Evolutionary conservation across 495 filamentous ascomycete species (phyloP).

Genomic region (Annulohypoxylon nitens): DNA sequence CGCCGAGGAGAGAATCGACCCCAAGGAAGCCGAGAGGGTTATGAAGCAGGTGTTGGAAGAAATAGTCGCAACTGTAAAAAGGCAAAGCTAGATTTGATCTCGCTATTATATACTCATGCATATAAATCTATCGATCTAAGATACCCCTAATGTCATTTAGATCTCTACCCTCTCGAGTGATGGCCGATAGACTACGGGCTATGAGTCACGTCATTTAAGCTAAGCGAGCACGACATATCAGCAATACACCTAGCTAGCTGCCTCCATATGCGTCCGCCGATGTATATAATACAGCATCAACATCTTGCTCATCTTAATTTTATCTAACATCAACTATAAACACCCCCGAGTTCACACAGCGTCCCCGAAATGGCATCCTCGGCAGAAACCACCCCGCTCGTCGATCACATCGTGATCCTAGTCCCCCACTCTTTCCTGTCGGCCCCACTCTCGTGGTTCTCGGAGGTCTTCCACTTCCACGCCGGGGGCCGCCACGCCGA

Average conservation of each 20-base stretch:
- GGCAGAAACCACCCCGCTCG: constrained; percentile 36
- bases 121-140: constrained; percentile 15
- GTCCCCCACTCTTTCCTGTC: constrained; percentile 59
- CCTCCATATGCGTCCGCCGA: background rate
- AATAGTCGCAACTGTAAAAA: constrained; percentile 31
- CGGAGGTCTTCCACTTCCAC: constrained; percentile 65
- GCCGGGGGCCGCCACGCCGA: constrained; percentile 67
- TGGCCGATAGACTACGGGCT: constrained; percentile 9
- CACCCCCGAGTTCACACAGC: background rate
- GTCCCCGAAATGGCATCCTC: constrained; percentile 21
- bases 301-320: background rate
- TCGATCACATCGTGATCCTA: constrained; percentile 72
- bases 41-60: constrained; percentile 69
- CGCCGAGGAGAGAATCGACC: constrained; percentile 81
- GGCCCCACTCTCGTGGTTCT: constrained; percentile 62
- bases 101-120: constrained; percentile 12
- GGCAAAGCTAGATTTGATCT: constrained; percentile 15
- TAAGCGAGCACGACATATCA: constrained; percentile 36
- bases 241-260: background rate
- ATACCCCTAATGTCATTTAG: constrained; percentile 22
- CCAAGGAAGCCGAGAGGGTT: constrained; percentile 75
- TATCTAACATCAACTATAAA: background rate
- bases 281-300: background rate
- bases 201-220: constrained; percentile 45
- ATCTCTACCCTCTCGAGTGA: constrained; percentile 9